phyloP scores from a whole-genome alignment of 176 grass and related monocot genomes.

The Cenchrus americanus region DNA sequence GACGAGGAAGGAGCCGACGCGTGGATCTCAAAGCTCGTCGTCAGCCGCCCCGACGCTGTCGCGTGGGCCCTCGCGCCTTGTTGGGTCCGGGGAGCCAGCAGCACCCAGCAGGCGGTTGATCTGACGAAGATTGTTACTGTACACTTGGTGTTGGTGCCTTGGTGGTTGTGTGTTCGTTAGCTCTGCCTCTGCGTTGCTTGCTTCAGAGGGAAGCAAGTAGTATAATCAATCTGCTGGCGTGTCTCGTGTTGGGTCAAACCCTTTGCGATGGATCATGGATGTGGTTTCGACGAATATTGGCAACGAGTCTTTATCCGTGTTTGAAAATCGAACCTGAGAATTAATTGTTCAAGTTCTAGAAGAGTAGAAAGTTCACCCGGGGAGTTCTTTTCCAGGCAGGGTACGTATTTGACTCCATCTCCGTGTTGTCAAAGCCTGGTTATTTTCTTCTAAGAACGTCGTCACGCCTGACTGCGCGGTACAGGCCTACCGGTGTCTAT shows the following conservation, averaged over 20 bases:
- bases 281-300: background rate
- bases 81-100: background rate
- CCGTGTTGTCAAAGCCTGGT: background rate
- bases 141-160: no score
- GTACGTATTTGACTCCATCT: background rate
- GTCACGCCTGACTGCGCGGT: background rate
- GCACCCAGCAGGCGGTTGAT: background rate
- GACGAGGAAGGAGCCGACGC: background rate
- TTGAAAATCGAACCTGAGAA: background rate
- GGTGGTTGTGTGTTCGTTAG: background rate
- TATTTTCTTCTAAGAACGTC: background rate
- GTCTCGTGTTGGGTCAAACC: background rate
- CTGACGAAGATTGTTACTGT: background rate
- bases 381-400: background rate
- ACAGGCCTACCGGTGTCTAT: background rate
- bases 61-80: background rate
- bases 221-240: background rate
- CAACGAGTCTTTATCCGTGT: no score
- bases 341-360: background rate
- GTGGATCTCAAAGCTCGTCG: background rate
- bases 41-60: no score
- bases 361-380: background rate
- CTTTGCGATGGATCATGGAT: no score
- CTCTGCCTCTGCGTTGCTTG: background rate
- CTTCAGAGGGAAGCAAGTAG: constrained; percentile 9